Percentiles rank a stretch among this genome's conserved stretches.
Evolutionary conservation across 371 early-diverging fungal species (phyloP).

Genomic region (Mortierella sp.): DNA sequence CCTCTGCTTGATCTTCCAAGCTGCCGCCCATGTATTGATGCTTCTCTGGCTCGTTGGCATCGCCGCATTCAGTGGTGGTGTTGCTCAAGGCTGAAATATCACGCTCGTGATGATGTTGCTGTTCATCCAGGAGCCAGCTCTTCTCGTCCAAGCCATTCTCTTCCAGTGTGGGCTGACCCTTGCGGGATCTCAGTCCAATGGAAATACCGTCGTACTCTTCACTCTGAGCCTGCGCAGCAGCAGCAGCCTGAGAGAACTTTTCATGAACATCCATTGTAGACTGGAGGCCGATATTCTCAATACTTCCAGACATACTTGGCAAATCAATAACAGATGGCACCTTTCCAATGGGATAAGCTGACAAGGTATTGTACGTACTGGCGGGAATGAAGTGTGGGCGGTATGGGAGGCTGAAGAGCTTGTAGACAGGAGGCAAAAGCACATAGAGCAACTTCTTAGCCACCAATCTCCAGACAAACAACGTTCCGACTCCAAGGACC

Average conservation of each 20-base stretch:
- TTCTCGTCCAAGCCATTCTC: conserved; percentile 19
- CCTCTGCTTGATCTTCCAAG: conserved; percentile 54
- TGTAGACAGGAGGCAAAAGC: conserved; percentile 72
- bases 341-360: conserved; percentile 70
- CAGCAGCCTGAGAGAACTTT: conserved; percentile 56
- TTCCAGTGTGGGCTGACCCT: conserved; percentile 27
- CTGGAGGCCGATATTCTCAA: conserved; percentile 67
- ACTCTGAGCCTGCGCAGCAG: conserved; percentile 41
- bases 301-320: conserved; percentile 61
- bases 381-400: conserved; percentile 57
- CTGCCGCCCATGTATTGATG: conserved; percentile 8
- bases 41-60: not conserved
- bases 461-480: conserved; percentile 74
- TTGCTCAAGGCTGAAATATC: conserved; percentile 41
- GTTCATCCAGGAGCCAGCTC: conserved; percentile 10
- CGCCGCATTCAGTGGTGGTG: conserved; percentile 31
- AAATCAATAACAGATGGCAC: conserved; percentile 75
- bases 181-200: conserved; percentile 58
- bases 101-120: conserved; percentile 23
- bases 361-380: conserved; percentile 71
- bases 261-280: conserved; percentile 71
- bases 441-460: conserved; percentile 71
- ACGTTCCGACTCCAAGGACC: conserved; percentile 64
- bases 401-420: conserved; percentile 71
- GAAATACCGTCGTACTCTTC: conserved; percentile 26